Conservation (phyloP, 441 rosid genomes). For the Bruguiera hainesii region DNA sequence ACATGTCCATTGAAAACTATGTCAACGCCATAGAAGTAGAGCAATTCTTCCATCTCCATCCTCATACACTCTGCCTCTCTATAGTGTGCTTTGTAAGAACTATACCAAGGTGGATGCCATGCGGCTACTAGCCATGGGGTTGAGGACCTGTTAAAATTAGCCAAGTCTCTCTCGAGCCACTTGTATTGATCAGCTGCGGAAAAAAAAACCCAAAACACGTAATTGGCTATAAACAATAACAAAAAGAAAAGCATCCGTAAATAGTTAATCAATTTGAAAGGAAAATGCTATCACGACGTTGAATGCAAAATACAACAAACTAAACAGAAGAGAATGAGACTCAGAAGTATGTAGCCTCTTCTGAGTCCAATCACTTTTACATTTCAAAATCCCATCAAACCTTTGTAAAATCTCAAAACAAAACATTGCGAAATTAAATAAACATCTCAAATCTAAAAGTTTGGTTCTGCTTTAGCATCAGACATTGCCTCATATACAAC, state of each 20-base stretch:
- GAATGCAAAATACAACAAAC: too few relatives aligned
- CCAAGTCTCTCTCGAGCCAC: constrained; percentile 58
- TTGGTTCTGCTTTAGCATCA: too few relatives aligned
- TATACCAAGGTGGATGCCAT: constrained; percentile 74
- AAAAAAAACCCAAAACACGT: not conserved
- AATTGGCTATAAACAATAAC: not conserved
- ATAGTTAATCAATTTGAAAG: not conserved
- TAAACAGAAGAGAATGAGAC: too few relatives aligned
- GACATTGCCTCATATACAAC: too few relatives aligned
- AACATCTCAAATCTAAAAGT: too few relatives aligned
- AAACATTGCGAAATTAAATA: too few relatives aligned
- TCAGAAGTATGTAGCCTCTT: too few relatives aligned
- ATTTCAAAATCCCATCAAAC: too few relatives aligned
- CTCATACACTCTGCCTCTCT: constrained; percentile 74
- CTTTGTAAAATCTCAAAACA: too few relatives aligned
- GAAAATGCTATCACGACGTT: not conserved
- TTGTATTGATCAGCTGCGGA: constrained; percentile 44
- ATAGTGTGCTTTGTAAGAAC: constrained; percentile 55
- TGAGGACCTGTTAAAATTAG: constrained; percentile 35
- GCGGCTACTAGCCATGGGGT: constrained; percentile 65
- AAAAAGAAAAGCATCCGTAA: not conserved
- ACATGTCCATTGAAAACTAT: constrained; percentile 63
- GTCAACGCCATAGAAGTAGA: constrained; percentile 43
- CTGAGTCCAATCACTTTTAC: too few relatives aligned
- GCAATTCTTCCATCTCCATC: constrained; percentile 57